phyloP scores from a whole-genome alignment of 495 filamentous ascomycete genomes.

The Penicillium alfredii region DNA sequence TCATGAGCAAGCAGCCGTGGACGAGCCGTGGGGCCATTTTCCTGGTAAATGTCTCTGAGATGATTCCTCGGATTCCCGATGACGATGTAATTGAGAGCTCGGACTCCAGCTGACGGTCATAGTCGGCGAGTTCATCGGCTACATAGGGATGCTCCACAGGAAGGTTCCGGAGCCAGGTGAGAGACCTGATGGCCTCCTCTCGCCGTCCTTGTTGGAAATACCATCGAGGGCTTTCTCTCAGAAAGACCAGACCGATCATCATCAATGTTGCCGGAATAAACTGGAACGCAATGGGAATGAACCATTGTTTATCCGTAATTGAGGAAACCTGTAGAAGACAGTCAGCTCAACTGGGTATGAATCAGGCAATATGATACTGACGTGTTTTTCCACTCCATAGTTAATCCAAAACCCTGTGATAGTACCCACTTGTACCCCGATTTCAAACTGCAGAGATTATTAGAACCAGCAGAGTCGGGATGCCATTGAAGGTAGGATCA shows the following conservation, averaged over 20 bases:
- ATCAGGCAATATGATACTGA: too few species aligned
- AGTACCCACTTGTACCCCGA: too few species aligned
- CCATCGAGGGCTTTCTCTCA: background rate
- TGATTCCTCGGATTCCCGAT: too few species aligned
- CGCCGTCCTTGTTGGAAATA: background rate
- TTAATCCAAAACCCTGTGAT: too few species aligned
- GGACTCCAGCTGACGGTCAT: background rate
- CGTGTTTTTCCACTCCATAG: too few species aligned
- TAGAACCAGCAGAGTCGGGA: too few species aligned
- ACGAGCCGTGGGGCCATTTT: background rate
- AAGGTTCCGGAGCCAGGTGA: background rate
- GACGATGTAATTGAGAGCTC: too few species aligned
- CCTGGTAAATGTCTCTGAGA: background rate
- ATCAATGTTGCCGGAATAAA: slow-evolving; percentile 50
- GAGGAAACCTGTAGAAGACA: too few species aligned
- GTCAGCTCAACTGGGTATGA: too few species aligned
- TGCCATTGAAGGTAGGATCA: too few species aligned
- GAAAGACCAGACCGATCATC: background rate
- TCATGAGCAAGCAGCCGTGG: background rate
- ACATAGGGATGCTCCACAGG: background rate
- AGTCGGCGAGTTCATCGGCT: background rate
- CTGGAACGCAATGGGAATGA: slow-evolving; percentile 46
- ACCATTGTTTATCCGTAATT: background rate
- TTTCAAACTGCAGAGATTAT: too few species aligned
- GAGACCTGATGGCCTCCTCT: background rate